A percentile compares a stretch with the other conserved stretches of the same genome.
Evolutionary conservation across 2,329 filamentous ascomycete species (phyloP).

Genomic region (Colletotrichum somersetense): DNA sequence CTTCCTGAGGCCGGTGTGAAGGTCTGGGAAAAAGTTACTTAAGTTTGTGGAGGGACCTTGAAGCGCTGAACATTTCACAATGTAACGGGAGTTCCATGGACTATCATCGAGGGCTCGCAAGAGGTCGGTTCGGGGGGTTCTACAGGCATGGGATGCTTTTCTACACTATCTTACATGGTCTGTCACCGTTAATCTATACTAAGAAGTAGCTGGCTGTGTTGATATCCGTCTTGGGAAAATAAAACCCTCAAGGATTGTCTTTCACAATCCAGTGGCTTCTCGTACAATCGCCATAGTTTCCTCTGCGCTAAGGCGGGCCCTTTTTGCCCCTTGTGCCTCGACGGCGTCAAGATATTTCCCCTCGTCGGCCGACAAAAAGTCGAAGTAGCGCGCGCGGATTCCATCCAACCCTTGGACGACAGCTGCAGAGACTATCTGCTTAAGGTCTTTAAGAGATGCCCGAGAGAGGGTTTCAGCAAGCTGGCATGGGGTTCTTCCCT

Average conservation of each 20-base stretch:
- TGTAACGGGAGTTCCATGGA: neutral
- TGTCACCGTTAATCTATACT: neutral
- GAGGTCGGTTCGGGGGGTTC: neutral
- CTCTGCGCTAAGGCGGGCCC: constrained; percentile 72
- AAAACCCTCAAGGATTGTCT: neutral
- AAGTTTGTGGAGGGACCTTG: neutral
- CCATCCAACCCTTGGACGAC: constrained; percentile 66
- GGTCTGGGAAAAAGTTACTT: neutral
- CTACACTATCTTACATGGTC: constrained; percentile 13
- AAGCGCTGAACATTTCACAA: neutral
- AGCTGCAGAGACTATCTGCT: constrained; percentile 69
- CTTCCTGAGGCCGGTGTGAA: constrained; percentile 56
- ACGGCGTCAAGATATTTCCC: constrained; percentile 68
- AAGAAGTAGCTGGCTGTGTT: neutral
- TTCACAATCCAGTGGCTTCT: constrained; percentile 63
- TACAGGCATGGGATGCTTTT: neutral
- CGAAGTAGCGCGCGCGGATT: constrained; percentile 68
- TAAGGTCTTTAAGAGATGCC: constrained; percentile 54
- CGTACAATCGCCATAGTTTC: constrained; percentile 68
- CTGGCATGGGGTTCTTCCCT: constrained; percentile 54
- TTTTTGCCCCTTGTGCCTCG: constrained; percentile 68
- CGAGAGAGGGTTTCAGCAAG: constrained; percentile 56
- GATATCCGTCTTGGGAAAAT: neutral
- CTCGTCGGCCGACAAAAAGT: constrained; percentile 62
- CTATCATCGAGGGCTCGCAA: neutral